Evolutionary conservation across 768 basidiomycete species (phyloP), one percentile per base, ranked within the genome.

Genomic region (Austroboletus eburneus): DNA sequence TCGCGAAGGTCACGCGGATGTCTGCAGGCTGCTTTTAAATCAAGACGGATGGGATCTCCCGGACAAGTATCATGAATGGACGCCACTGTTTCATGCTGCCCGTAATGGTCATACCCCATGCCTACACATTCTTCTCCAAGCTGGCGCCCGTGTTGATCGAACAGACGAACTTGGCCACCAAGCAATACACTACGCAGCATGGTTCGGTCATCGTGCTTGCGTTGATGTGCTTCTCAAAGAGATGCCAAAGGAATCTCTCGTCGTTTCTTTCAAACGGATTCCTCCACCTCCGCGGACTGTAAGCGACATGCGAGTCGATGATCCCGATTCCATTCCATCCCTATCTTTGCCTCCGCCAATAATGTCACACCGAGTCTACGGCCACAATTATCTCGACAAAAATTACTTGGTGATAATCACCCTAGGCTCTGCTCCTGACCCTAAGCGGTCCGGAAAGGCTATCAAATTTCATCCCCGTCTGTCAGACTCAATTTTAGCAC

Each of bases 31-130:
- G 7, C 78, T 99, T 27, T 70, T 92, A 4, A 72, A 72, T 24
- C 80, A 80, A 33, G 85, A 81, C 40, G 91, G 83, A 32, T 91
- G 84, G 82, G 91, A 91, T 65, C 75, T 79, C 8, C 83, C 85
- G 2, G 96, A 99, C 75, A 98, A 94, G 68, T 98, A 95, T 66
- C 88, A 95, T 61, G 91, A 96, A 64, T 97, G 95, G 92, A 98
- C 94, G 7, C 96, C 96, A 21, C 75, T 98, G 36, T 92, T 94
- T 61, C 94, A 98, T 66, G 92, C 96, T 3, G 86, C 93, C 5
- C 84, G 91, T 30, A 85, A 91, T 51, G 93, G 94, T 1, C 86
- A 83, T 52, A 67, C 75, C 16, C 72, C 73, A 7, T 95, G 89
- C 59, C 78, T 97, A 34, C 69, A 71, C 32, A 75, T 88, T n/a